Evolutionary conservation across 495 filamentous ascomycete genomes (phyloP).

Genomic region (Sordaria brevicollis): DNA sequence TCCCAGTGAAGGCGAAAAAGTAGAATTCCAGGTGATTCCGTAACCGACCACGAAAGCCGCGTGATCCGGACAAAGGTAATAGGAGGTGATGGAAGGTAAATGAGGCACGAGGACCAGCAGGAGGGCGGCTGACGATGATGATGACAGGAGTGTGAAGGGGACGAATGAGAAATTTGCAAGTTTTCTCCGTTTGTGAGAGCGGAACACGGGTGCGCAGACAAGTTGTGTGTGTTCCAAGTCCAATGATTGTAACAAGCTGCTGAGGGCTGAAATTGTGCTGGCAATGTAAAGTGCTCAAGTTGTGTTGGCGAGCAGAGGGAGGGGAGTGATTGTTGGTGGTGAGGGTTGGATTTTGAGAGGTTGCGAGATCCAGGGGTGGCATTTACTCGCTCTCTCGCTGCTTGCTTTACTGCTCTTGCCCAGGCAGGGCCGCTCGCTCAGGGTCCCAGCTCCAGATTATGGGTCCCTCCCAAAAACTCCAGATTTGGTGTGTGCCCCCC

Average conservation of each 20-base stretch:
- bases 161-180: not conserved
- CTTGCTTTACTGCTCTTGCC: not conserved
- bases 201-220: not conserved
- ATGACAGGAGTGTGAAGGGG: not conserved
- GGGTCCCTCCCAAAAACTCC: not conserved
- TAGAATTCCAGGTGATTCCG: not conserved
- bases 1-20: not conserved
- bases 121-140: not conserved
- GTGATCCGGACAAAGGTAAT: not conserved
- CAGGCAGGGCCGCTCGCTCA: not conserved
- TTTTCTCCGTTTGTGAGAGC: not conserved
- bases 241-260: not conserved
- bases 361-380: not conserved
- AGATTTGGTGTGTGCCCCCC: not conserved
- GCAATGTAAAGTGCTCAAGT: not conserved
- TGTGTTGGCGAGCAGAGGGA: not conserved
- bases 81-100: not conserved
- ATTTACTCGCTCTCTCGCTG: not conserved
- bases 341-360: not conserved
- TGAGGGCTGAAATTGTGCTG: constrained; percentile 3
- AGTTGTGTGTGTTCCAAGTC: not conserved
- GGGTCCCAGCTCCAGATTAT: not conserved
- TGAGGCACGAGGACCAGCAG: not conserved
- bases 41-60: not conserved
- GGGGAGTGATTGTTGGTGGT: not conserved